phyloP scores from a whole-genome alignment of 1,284 basidiomycete species.

The Rhodotorula sp. region DNA sequence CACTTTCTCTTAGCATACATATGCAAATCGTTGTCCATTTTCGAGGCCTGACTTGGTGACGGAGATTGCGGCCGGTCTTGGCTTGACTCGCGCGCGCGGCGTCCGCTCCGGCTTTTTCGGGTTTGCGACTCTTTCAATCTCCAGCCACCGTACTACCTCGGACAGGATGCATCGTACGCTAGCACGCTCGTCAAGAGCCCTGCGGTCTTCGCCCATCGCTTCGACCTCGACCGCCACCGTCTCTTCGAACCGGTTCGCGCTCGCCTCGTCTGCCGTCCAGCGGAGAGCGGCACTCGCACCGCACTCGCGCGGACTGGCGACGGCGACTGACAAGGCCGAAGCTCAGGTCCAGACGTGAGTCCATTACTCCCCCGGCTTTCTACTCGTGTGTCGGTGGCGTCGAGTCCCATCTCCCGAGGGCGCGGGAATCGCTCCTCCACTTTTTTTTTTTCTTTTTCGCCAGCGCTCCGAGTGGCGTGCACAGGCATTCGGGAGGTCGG shows the following conservation, averaged over 20 bases:
- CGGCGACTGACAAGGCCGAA: constrained; percentile 19
- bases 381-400: background rate
- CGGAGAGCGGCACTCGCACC: background rate
- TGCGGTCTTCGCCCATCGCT: constrained; percentile 1
- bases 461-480: background rate
- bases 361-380: background rate
- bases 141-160: background rate
- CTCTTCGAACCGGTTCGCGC: constrained; percentile 12
- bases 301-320: constrained; percentile 22
- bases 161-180: background rate
- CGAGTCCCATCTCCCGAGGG: background rate
- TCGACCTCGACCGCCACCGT: background rate
- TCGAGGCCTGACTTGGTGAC: background rate
- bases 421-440: background rate
- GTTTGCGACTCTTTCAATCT: background rate
- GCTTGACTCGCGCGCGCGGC: background rate
- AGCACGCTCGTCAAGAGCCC: background rate
- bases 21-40: background rate
- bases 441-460: background rate
- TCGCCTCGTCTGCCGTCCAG: background rate
- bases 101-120: background rate
- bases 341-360: constrained; percentile 35
- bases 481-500: background rate
- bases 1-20: background rate
- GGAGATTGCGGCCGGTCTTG: constrained; percentile 1